Evolutionary conservation across 768 basidiomycete species (phyloP), one percentile per base, ranked within the genome.

Genomic region (Tremella yokohamensis): DNA sequence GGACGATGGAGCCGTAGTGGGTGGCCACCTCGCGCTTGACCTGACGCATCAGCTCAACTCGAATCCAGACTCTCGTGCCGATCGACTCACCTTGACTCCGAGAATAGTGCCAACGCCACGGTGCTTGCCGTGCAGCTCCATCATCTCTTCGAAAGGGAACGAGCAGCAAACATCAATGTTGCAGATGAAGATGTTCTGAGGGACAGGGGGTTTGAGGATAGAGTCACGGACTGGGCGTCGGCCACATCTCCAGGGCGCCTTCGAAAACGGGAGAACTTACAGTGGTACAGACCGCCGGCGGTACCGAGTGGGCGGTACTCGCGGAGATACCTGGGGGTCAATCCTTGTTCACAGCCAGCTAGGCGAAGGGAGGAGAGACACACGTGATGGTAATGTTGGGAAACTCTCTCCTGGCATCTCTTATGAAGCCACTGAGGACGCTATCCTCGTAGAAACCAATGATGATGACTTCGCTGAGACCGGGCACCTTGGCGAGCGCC

Each of bases 81-180:
- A 9, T 16, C 16, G 8, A 62, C 74, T 51, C 37, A 76, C 79
- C 49, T 73, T 76, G 51, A 79, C 78, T 18, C 76, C 76, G 58
- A 80, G 59, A 52, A 80, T 77, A 9, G 79, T 79, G 22, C 76
- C 79, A 12, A 79, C 78, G 2, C 79, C 79, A 40, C 79, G 70
- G 62, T 79, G 79, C 44, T 66, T 68, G 38, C 66, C 64, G 61
- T 79, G 79, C 57, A 78, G 66, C 20, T 71, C 69, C 52, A 74
- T 73, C 51, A 79, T 68, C 47, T 79, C 66, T 9, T 51, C 40
- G 40, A 78, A 62, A 1, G 78, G 77, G 70, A 76, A 80, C 15
- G 69, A 72, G 53, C 74, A 79, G 61, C 76, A 78, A 62, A 80
- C 74, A 60, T 80, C 79, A 60, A 78, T 78, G 65, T 80, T 79